Evolutionary conservation across 2,329 filamentous ascomycete genomes (phyloP).

Genomic region (Pseudogymnoascus verrucosus): DNA sequence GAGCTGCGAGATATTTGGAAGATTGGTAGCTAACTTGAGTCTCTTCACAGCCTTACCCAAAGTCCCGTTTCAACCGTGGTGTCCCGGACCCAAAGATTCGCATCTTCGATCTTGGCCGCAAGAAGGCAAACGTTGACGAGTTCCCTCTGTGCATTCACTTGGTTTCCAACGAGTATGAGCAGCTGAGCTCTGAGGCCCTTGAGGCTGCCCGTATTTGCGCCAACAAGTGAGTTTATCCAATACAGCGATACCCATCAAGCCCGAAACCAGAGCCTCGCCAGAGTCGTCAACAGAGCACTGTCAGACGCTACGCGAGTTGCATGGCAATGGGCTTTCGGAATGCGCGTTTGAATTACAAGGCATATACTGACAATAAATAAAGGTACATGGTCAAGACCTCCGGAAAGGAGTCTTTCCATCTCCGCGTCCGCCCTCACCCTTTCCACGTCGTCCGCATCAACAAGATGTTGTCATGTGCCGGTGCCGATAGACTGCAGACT

Average conservation of each 20-base stretch:
- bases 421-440: constrained; percentile 82
- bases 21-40: constrained; percentile 15
- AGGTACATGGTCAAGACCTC: constrained; percentile 59
- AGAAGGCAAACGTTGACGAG: constrained; percentile 97
- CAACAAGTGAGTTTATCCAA: constrained; percentile 68
- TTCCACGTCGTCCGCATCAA: constrained; percentile 99
- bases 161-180: constrained; percentile 99
- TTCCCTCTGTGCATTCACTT: constrained; percentile 99
- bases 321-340: neutral
- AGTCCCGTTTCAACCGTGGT: constrained; percentile 99
- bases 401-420: constrained; percentile 68
- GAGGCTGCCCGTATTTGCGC: constrained; percentile 99
- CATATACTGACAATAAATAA: neutral
- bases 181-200: constrained; percentile 98
- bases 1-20: neutral
- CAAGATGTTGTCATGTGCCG: constrained; percentile 99
- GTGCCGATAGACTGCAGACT: constrained; percentile 99
- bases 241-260: neutral
- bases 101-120: constrained; percentile 98
- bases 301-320: neutral
- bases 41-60: constrained; percentile 74
- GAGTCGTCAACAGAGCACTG: neutral
- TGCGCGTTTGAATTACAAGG: neutral
- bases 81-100: constrained; percentile 70
- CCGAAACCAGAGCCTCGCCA: neutral